phyloP scores from a whole-genome alignment of 345 rosid species.

The Eutrema yunnanense region DNA sequence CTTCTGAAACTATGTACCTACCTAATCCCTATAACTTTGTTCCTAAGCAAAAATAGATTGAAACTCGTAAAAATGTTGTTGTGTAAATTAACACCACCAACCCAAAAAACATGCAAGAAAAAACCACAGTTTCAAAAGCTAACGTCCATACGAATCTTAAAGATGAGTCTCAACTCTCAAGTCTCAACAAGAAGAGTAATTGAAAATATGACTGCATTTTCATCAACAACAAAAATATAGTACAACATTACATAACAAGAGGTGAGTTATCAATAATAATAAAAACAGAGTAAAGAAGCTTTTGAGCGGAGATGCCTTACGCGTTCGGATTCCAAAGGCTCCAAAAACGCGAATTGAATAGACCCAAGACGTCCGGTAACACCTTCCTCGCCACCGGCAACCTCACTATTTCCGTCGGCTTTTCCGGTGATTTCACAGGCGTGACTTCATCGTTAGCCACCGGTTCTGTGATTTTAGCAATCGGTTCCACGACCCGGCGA shows the following conservation, averaged over 20 bases:
- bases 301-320: constrained; percentile 22
- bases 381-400: constrained; percentile 47
- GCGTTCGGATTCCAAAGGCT: constrained; percentile 74
- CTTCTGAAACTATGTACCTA: background rate
- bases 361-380: constrained; percentile 81
- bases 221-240: background rate
- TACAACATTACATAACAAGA: background rate
- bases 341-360: constrained; percentile 79
- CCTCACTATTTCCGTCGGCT: background rate
- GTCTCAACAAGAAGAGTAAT: background rate
- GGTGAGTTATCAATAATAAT: background rate
- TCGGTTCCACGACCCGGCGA: background rate
- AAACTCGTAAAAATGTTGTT: background rate
- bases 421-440: background rate
- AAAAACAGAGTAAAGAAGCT: background rate
- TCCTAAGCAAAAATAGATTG: constrained; percentile 1
- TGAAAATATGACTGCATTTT: background rate
- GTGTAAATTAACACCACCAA: background rate
- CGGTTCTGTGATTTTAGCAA: background rate
- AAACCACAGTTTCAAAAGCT: background rate
- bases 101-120: background rate
- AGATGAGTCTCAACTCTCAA: background rate
- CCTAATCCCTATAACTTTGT: background rate
- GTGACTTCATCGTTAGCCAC: background rate
- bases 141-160: background rate